Percentiles rank a stretch among this genome's conserved stretches.
phyloP scores from a whole-genome alignment of 1,284 basidiomycete species.

The Melampsora americana region DNA sequence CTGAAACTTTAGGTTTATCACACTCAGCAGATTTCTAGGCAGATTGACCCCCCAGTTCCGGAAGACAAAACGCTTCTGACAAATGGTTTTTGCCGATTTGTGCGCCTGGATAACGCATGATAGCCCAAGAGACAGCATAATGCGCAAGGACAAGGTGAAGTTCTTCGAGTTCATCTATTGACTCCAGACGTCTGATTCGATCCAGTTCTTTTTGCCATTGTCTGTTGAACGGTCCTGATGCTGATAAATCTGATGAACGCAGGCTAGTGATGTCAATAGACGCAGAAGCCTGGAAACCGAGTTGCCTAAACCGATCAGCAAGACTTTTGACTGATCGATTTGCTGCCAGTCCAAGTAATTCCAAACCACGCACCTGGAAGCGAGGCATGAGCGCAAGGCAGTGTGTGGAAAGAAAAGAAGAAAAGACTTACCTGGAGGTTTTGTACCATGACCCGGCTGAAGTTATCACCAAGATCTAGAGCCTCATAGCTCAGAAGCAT shows the following conservation, averaged over 20 bases:
- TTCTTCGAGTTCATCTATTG: constrained; percentile 87
- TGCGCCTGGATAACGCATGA: constrained; percentile 31
- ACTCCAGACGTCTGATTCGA: constrained; percentile 73
- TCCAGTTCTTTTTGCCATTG: background rate
- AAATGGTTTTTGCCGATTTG: no score
- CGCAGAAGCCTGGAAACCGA: constrained; percentile 15
- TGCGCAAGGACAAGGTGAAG: constrained; percentile 79
- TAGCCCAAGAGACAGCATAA: constrained; percentile 78
- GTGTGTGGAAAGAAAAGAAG: constrained; percentile 65
- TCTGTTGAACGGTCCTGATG: background rate
- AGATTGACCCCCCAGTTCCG: no score
- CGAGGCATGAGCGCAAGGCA: constrained; percentile 65
- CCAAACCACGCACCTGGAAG: constrained; percentile 62
- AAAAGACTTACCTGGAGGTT: constrained; percentile 68
- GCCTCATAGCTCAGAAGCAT: constrained; percentile 74
- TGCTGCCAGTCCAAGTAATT: background rate
- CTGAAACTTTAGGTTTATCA: no score
- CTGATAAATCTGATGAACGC: background rate
- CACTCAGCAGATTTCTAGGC: no score
- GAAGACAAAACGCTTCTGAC: no score
- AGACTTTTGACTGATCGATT: constrained; percentile 14
- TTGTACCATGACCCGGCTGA: constrained; percentile 79
- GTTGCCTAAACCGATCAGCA: background rate
- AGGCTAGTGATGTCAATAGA: constrained; percentile 31
- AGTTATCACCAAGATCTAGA: constrained; percentile 76